Base-by-base conservation (phyloP, 208 protist genomes). In the Crithidia thermophila region DNA sequence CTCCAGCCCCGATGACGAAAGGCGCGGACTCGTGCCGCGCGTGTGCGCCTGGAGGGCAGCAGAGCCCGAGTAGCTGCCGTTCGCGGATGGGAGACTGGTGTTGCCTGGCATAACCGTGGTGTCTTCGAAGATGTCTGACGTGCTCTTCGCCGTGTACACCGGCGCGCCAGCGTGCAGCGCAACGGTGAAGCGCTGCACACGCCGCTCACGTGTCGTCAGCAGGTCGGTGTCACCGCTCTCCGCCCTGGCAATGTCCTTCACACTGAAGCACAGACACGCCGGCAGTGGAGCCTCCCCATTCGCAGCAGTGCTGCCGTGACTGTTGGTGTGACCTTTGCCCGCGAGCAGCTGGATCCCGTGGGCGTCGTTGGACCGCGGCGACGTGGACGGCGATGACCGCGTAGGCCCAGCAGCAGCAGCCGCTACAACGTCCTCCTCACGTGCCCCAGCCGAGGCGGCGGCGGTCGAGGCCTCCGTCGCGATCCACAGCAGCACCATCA, bases 141-240 rank as follows among this genome's bases (percentile, higher is more conserved):
- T 31, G 13, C 28, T 56, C 25, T 45, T 67, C 1, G 62, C 49
- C 14, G 57, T 56, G 47, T 68, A 75, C 28, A 46, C 69, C 4
- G 20, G 31, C 10, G 69, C 59, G 31, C 69, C 69, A 7, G 69
- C 10, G 23, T 47, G 27, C 2, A 75, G 52, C n/a, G 34, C 37
- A n/a, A 79, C 27, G 0, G 67, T 79, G 18, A 83, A 40, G n/a
- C 63, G 52, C 39, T 83, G 67, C 27, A 83, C 72, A 4, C 67
- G 72, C 0, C 77, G 72, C 21, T 82, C 71, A 9, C 77, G 77
- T 28, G 67, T 50, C 11, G 72, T 76, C 36, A 70, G 14, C 9
- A 71, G 40, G 39, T 75, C 45, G 10, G 72, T 79, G 43, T 75
- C 72, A 34, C 25, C 14, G 46, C 69, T 75, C 33, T 72, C 68